Conservation (phyloP, 352 stramenopile species). For the Pythium sukuiense region DNA sequence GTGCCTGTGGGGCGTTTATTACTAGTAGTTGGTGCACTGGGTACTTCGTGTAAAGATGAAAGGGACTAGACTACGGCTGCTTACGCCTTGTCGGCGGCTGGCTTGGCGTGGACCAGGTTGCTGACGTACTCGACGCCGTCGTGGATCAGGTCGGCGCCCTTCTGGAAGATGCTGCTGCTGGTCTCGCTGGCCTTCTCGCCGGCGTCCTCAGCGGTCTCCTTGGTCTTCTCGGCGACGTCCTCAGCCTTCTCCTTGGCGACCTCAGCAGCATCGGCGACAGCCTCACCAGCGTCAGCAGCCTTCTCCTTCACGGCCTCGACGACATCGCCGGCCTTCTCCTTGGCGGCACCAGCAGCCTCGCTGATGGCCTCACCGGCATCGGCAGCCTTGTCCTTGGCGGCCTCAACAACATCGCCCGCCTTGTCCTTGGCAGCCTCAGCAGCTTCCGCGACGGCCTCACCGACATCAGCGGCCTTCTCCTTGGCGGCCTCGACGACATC, state of each 20-base stretch:
- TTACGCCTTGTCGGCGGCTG: constrained; percentile 33
- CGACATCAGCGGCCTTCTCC: constrained; percentile 48
- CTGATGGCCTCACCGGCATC: constrained; percentile 36
- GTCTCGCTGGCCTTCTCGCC: constrained; percentile 62
- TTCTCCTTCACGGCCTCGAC: constrained; percentile 45
- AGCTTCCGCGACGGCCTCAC: constrained; percentile 36
- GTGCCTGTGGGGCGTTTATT: neutral
- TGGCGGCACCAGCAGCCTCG: constrained; percentile 36
- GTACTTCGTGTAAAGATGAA: neutral
- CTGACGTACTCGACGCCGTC: constrained; percentile 62
- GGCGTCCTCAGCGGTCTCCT: constrained; percentile 45
- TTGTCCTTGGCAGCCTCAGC: constrained; percentile 44
- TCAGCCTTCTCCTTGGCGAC: constrained; percentile 48
- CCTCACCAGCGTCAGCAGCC: constrained; percentile 47
- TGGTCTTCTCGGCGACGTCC: constrained; percentile 50
- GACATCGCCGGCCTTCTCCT: constrained; percentile 48
- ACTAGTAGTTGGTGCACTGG: constrained; percentile 4
- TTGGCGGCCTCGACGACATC: constrained; percentile 37
- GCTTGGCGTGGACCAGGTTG: constrained; percentile 61
- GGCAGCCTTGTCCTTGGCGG: constrained; percentile 47
- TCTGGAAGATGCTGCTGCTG: constrained; percentile 54
- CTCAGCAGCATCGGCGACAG: constrained; percentile 46
- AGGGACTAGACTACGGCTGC: neutral
- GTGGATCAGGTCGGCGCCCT: constrained; percentile 26
- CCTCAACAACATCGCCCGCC: constrained; percentile 30